Evolutionary conservation across 345 rosid genomes (phyloP).

Genomic region (Erysimum cheiranthoides): DNA sequence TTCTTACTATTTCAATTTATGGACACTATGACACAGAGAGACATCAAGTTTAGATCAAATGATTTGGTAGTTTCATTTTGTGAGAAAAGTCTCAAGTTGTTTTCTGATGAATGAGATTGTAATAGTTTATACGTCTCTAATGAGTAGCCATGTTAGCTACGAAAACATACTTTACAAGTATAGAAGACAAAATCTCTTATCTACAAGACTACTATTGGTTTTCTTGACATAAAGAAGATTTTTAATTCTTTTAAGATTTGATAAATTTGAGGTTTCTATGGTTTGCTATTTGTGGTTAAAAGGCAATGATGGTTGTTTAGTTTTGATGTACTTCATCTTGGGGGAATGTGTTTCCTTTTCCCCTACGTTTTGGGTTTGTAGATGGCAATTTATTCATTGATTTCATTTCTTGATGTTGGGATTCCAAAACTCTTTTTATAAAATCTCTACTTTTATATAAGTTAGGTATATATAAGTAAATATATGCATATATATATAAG

Average conservation of each 20-base stretch:
- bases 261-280: background rate
- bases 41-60: slow-evolving; percentile 14
- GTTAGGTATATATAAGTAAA: too few species aligned
- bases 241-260: background rate
- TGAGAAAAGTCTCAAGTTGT: background rate
- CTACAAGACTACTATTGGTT: background rate
- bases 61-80: background rate
- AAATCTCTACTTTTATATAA: too few species aligned
- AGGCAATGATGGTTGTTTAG: too few species aligned
- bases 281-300: slow-evolving; percentile 11
- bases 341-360: too few species aligned
- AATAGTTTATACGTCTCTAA: background rate
- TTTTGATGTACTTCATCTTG: too few species aligned
- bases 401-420: too few species aligned
- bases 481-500: too few species aligned
- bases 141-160: background rate
- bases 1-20: slow-evolving; percentile 12
- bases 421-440: too few species aligned
- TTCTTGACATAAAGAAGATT: background rate
- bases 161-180: background rate
- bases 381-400: too few species aligned
- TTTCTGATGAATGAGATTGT: background rate
- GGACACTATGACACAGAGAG: background rate
- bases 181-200: background rate
- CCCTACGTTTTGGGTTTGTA: too few species aligned